Evolutionary conservation across 768 basidiomycete genomes (phyloP), one percentile per base, ranked within the genome.

Genomic region (Gymnopilus junonius): DNA sequence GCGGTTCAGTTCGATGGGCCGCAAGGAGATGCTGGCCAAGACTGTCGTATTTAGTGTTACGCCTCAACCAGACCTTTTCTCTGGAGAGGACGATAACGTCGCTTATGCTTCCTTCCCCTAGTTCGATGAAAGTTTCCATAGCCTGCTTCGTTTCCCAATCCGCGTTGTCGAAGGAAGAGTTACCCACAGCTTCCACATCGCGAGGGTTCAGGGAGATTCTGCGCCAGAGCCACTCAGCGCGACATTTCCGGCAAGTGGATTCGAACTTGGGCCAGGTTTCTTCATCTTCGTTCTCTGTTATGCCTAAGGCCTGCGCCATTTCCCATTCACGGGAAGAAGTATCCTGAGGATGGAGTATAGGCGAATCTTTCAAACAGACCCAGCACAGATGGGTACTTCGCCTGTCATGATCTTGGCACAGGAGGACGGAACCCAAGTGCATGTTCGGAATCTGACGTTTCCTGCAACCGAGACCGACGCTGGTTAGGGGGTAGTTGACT

Each of bases 141-240:
- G 81, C 80, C 67, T 87, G 86, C 45, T 88, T 82, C 48, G 85
- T 85, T 71, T 91, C 89, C 88, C 87, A 89, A 67, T 92, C 90
- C 5, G 71, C 71, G 35, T 75, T 74, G 20, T 72, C 67, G 53
- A 80, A 70, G 6, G 71, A 65, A 20, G 71, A 71, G 6, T 85
- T 84, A n/a, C 87, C 84, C 31, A 90, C 76, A 0, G 85, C 87
- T 62, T 86, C 86, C 25, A 81, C 79, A 66, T 89, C 88, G 20
- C 79, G 70, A 15, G 81, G 72, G 39, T 78, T 81, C 3, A 72
- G 63, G n/a, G 74, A 70, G n/a, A 85, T 86, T 20, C 83, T 80
- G 20, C 81, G 80, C 87, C 87, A 89, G 3, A 93, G 77, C 79
- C 83, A 85, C 71, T 93, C 90, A 2, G 71, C 71, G 35, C 91